A percentile compares a stretch with the other conserved stretches of the same genome.
phyloP scores from a whole-genome alignment of 1,139 yeast genomes.

The Sugiyamaella pinicola region DNA sequence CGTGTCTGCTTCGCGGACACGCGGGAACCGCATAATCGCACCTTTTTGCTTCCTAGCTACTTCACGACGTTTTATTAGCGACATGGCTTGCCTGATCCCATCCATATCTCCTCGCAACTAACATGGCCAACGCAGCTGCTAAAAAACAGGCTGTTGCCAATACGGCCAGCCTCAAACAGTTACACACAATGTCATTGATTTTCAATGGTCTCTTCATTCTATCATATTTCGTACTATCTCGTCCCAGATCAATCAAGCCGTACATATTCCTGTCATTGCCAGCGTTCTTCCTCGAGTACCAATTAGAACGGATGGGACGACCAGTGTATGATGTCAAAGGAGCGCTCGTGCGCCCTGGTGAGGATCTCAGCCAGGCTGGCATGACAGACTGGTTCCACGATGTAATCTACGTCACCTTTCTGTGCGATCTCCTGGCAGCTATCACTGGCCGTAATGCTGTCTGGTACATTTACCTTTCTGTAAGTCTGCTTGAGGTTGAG shows the following conservation, averaged over 20 bases:
- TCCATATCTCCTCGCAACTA: not conserved
- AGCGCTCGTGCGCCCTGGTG: constrained; percentile 57
- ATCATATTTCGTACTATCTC: constrained; percentile 48
- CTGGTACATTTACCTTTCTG: constrained; percentile 55
- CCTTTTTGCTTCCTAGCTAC: not conserved
- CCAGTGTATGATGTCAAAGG: constrained; percentile 55
- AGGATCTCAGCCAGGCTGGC: constrained; percentile 66
- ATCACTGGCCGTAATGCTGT: constrained; percentile 59
- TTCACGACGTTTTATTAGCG: not conserved
- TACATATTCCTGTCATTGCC: constrained; percentile 63
- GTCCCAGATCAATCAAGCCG: constrained; percentile 58
- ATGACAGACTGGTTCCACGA: constrained; percentile 79
- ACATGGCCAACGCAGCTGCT: constrained; percentile 66
- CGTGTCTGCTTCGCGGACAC: not conserved
- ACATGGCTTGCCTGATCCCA: constrained; percentile 1
- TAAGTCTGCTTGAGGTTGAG: constrained; percentile 33
- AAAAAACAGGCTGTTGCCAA: constrained; percentile 72
- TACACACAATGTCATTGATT: constrained; percentile 53
- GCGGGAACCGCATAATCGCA: not conserved
- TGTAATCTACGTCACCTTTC: constrained; percentile 68
- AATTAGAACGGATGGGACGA: constrained; percentile 66
- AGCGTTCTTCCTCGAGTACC: constrained; percentile 55
- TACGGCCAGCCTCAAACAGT: constrained; percentile 53
- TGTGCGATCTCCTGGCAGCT: constrained; percentile 58
- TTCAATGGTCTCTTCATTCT: constrained; percentile 50